phyloP scores from a whole-genome alignment of 495 filamentous ascomycete species.

The Podospora pseudoanserina region DNA sequence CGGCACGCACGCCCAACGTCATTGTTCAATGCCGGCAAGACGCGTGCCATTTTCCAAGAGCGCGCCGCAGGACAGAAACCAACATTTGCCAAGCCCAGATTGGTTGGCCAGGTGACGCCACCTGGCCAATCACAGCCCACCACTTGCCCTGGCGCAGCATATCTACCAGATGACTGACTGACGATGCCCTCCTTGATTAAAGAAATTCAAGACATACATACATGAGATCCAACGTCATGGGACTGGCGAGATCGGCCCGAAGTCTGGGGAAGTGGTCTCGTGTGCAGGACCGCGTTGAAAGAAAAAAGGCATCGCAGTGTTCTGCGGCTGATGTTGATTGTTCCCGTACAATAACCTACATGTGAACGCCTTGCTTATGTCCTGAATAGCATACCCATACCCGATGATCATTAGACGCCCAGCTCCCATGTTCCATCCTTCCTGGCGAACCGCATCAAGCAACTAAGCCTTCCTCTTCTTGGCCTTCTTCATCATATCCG shows the following conservation, averaged over 20 bases:
- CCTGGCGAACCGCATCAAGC: neutral
- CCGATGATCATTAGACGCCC: neutral
- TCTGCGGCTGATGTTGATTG: neutral
- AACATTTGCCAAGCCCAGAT: neutral
- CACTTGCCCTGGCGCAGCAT: neutral
- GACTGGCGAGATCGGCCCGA: neutral
- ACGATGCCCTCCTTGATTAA: neutral
- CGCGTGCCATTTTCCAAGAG: neutral
- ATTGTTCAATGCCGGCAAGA: neutral
- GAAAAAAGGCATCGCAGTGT: neutral
- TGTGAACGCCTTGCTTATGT: neutral
- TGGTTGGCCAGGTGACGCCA: conserved; percentile 21
- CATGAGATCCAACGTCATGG: neutral
- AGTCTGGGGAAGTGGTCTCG: neutral
- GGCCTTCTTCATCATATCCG: conserved; percentile 40
- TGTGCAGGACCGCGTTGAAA: neutral
- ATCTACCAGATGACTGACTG: neutral
- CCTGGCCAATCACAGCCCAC: neutral
- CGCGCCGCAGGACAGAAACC: neutral
- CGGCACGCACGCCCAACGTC: neutral
- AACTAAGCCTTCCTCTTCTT: conserved; percentile 32
- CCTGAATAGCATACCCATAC: neutral
- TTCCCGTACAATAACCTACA: neutral
- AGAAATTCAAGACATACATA: neutral
- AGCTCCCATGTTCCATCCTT: neutral